Percentiles rank a stretch among this genome's conserved stretches.
These are phyloP conservation scores for Eucalyptus marginata DNA, from an alignment of 345 rosid genomes.

Conservation along the genomic window DNA sequence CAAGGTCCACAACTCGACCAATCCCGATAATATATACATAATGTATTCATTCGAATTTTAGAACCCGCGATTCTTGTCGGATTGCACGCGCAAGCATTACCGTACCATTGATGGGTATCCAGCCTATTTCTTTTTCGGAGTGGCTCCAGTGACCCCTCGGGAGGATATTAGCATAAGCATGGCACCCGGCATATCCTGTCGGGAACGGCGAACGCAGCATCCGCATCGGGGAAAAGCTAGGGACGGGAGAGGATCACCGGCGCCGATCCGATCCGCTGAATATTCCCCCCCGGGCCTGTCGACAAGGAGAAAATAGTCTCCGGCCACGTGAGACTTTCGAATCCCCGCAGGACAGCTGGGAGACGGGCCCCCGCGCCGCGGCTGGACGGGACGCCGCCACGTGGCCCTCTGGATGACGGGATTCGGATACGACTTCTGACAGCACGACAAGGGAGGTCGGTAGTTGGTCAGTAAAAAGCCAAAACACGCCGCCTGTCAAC, in stretches of 20 bases:
- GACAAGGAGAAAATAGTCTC: too few species aligned
- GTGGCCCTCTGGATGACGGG: background rate
- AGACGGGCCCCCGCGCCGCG: too few species aligned
- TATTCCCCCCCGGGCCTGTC: background rate
- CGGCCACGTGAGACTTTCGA: too few species aligned
- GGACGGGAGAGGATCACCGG: background rate
- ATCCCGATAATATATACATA: rapidly evolving
- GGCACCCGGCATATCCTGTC: background rate
- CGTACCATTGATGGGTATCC: background rate
- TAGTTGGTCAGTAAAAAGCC: background rate
- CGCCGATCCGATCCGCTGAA: background rate
- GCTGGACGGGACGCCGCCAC: background rate
- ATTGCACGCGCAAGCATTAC: rapidly evolving
- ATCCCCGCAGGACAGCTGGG: too few species aligned
- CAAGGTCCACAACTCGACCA: too few species aligned
- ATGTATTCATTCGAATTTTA: background rate
- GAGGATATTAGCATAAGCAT: background rate
- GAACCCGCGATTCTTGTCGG: rapidly evolving
- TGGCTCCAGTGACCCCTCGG: background rate
- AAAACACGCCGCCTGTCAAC: too few species aligned
- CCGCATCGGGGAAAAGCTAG: background rate
- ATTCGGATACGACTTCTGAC: background rate
- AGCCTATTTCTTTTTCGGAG: background rate
- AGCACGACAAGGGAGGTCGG: background rate
- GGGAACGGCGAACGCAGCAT: background rate